A percentile compares a stretch with the other conserved stretches of the same genome.
Evolutionary conservation across 495 filamentous ascomycete species (phyloP).

Genomic region (Talaromyces stipitatus): DNA sequence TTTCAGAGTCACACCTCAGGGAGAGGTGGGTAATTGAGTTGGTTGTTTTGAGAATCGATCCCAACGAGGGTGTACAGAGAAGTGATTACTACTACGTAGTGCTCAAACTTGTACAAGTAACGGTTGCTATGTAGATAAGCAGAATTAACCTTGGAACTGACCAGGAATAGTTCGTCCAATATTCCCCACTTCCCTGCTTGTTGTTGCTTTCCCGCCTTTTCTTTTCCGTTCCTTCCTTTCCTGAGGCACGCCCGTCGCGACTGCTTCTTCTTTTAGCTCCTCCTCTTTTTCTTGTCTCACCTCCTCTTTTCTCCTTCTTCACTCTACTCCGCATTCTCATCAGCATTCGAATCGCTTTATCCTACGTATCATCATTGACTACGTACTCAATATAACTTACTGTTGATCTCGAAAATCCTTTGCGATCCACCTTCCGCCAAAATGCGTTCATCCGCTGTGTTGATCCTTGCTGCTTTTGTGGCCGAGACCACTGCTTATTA

Average conservation of each 20-base stretch:
- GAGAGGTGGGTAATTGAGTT: no score
- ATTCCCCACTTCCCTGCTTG: background rate
- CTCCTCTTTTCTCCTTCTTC: constrained; percentile 12
- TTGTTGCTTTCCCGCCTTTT: background rate
- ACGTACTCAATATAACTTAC: background rate
- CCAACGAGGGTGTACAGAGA: no score
- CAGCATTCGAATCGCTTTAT: constrained; percentile 1
- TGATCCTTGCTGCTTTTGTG: constrained; percentile 28
- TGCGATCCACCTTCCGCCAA: constrained; percentile 10
- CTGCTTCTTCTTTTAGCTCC: constrained; percentile 13
- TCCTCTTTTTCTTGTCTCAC: constrained; percentile 15
- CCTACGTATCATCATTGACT: background rate
- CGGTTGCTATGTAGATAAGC: background rate
- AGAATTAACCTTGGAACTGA: background rate
- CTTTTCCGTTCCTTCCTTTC: background rate
- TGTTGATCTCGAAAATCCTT: background rate
- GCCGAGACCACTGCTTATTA: constrained; percentile 17
- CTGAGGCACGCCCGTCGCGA: background rate
- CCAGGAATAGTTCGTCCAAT: background rate
- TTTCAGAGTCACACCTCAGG: no score
- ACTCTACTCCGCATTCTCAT: constrained; percentile 6
- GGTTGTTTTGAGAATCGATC: background rate
- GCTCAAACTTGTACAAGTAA: background rate
- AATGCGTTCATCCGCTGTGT: constrained; percentile 22
- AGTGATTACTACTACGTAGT: no score